These are phyloP conservation scores for Eucalyptus leucophloia DNA, from an alignment of 345 rosid genomes.

Conservation along the genomic window DNA sequence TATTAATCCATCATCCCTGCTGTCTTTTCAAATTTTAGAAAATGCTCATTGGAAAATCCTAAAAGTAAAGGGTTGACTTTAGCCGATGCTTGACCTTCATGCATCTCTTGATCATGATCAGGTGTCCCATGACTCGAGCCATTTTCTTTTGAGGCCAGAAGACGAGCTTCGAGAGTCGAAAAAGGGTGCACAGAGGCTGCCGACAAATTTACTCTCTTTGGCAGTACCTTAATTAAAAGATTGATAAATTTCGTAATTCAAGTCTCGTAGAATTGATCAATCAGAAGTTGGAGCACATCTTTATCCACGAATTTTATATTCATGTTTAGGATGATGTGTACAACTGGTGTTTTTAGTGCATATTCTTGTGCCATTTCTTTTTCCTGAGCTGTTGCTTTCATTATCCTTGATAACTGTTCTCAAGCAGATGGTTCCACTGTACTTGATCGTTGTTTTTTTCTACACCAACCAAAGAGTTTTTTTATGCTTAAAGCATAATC, in stretches of 20 bases:
- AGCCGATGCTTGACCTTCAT: background rate
- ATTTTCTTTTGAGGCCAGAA: background rate
- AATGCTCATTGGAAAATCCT: background rate
- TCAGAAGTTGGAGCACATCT: background rate
- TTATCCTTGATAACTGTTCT: background rate
- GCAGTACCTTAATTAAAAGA: background rate
- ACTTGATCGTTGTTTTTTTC: conserved; percentile 6
- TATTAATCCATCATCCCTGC: background rate
- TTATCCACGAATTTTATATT: background rate
- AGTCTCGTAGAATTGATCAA: background rate
- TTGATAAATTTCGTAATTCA: background rate
- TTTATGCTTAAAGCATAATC: conserved; percentile 33
- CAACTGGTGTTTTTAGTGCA: background rate
- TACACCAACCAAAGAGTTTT: conserved; percentile 16
- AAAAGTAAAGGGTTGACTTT: background rate
- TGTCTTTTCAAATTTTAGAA: background rate
- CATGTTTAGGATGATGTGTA: background rate
- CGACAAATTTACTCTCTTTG: background rate
- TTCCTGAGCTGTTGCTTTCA: background rate
- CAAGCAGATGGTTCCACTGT: background rate
- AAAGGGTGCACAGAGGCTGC: background rate
- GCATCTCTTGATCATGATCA: background rate
- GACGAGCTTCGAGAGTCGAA: background rate
- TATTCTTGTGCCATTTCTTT: background rate
- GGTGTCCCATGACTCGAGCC: background rate